These are phyloP conservation scores for Durotheca rogersii DNA, from an alignment of 495 filamentous ascomycete species.

Conservation along the genomic window DNA sequence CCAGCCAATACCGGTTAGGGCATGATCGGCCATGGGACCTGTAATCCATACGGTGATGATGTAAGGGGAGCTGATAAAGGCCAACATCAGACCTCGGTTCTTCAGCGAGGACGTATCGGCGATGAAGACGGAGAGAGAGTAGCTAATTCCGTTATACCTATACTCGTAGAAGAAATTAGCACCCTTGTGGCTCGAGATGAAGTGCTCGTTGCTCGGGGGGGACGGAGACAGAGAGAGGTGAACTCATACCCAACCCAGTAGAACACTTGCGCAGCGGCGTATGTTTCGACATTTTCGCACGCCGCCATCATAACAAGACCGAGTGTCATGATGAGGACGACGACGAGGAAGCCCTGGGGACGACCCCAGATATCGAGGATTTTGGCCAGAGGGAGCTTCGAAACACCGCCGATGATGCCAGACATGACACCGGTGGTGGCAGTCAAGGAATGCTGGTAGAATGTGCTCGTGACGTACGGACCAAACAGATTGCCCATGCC, in stretches of 20 bases:
- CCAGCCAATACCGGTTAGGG: constrained; percentile 52
- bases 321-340: constrained; percentile 41
- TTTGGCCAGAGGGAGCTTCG: constrained; percentile 63
- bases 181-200: constrained; percentile 2
- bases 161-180: constrained; percentile 27
- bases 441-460: constrained; percentile 48
- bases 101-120: constrained; percentile 65
- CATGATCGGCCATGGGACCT: constrained; percentile 45
- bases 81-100: constrained; percentile 64
- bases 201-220: too few species aligned
- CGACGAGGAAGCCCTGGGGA: constrained; percentile 48
- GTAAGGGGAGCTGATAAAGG: constrained; percentile 63
- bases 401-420: constrained; percentile 60
- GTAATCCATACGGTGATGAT: constrained; percentile 61
- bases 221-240: background rate
- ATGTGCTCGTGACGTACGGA: constrained; percentile 50
- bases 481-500: constrained; percentile 41
- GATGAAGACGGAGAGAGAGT: constrained; percentile 61
- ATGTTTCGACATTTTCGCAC: constrained; percentile 51
- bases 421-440: constrained; percentile 51
- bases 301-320: constrained; percentile 56
- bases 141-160: constrained; percentile 57
- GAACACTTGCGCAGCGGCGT: constrained; percentile 57
- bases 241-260: constrained; percentile 46
- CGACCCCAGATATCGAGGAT: constrained; percentile 66